Percentiles rank a stretch among this genome's conserved stretches.
Evolutionary conservation across 306 rosid genomes (phyloP).

Genomic region (Lathyrus oleraceus): DNA sequence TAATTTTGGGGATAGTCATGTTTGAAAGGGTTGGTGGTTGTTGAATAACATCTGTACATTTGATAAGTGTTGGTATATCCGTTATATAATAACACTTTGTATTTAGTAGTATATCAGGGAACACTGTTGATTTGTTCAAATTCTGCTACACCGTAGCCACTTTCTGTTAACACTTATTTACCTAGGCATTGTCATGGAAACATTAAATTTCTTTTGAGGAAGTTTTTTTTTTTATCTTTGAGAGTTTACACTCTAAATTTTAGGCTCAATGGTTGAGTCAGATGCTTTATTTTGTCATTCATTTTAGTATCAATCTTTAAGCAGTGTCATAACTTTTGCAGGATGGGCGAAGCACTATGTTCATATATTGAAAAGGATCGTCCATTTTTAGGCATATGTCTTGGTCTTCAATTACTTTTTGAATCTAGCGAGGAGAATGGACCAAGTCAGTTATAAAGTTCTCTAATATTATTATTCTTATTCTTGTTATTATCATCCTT

Average conservation of each 20-base stretch:
- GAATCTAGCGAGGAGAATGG: constrained; percentile 97
- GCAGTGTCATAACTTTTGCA: constrained; percentile 42
- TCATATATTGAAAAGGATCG: constrained; percentile 77
- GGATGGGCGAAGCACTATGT: constrained; percentile 89
- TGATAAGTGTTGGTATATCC: not conserved
- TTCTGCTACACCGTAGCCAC: too few species aligned
- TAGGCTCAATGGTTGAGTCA: not conserved
- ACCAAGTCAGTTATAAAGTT: constrained; percentile 53
- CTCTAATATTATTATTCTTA: not conserved
- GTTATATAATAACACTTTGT: too few species aligned
- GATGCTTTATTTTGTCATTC: constrained; percentile 10
- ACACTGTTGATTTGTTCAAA: too few species aligned
- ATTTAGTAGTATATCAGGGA: too few species aligned
- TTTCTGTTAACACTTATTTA: not conserved
- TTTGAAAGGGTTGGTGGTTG: constrained; percentile 1
- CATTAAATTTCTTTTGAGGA: not conserved
- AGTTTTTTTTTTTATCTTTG: constrained; percentile 4
- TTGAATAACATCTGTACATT: constrained; percentile 10
- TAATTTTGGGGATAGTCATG: not conserved
- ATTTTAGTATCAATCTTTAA: constrained; percentile 12
- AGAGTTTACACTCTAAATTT: not conserved
- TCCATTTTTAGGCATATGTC: constrained; percentile 95
- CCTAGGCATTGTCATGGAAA: not conserved
- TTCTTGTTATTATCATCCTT: not conserved
- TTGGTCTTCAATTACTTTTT: constrained; percentile 95